These are phyloP conservation scores for Gyromitra esculenta DNA, from an alignment of 2,329 filamentous ascomycete species.

Conservation along the genomic window DNA sequence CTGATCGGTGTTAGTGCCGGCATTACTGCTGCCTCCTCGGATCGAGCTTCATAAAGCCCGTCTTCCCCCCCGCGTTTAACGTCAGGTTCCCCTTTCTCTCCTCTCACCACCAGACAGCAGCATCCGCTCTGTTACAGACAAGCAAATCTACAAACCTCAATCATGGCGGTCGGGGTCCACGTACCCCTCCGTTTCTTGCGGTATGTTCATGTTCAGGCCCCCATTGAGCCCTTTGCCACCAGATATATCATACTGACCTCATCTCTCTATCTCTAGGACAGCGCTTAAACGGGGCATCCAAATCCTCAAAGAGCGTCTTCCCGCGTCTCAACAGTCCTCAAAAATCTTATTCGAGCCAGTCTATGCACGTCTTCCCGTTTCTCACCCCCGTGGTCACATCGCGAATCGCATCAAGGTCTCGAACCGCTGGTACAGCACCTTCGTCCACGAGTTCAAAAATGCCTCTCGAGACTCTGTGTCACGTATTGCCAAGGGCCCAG, in stretches of 20 bases:
- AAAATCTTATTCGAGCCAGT: slow-evolving; percentile 77
- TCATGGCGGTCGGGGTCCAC: slow-evolving; percentile 35
- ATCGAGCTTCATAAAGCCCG: slow-evolving; percentile 34
- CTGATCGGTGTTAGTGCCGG: background rate
- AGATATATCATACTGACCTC: slow-evolving; percentile 67
- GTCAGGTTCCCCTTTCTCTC: background rate
- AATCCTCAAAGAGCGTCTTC: slow-evolving; percentile 86
- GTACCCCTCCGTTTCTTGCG: slow-evolving; percentile 52
- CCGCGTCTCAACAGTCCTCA: slow-evolving; percentile 61
- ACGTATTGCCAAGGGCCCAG: background rate
- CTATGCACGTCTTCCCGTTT: slow-evolving; percentile 83
- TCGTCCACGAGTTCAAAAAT: slow-evolving; percentile 17
- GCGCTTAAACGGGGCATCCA: slow-evolving; percentile 86
- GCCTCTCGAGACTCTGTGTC: slow-evolving; percentile 4
- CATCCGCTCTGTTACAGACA: background rate
- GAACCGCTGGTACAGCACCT: slow-evolving; percentile 44
- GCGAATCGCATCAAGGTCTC: slow-evolving; percentile 39
- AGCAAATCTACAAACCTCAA: background rate
- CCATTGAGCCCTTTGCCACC: slow-evolving; percentile 75
- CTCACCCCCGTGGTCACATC: slow-evolving; percentile 61
- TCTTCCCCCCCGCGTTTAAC: slow-evolving; percentile 23
- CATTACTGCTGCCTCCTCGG: slow-evolving; percentile 24
- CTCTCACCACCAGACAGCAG: background rate
- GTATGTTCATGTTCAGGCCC: slow-evolving; percentile 21
- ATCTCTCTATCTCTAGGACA: slow-evolving; percentile 66